Percentiles rank a stretch among this genome's conserved stretches.
phyloP scores from a whole-genome alignment of 345 rosid species.

The Erucastrum elatum region DNA sequence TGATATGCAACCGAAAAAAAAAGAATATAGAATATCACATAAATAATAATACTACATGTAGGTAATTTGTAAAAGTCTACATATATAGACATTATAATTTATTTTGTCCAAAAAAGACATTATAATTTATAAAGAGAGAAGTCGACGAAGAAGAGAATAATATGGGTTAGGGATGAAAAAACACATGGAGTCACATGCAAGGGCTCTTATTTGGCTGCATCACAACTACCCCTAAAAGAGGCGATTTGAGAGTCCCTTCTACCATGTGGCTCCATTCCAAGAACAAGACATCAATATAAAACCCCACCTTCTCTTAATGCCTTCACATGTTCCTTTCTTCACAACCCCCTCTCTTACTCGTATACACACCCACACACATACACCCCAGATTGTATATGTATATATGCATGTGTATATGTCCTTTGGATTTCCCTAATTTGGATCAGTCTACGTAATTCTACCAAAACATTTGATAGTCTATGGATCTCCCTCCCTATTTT shows the following conservation, averaged over 20 bases:
- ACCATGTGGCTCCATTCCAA: conserved; percentile 43
- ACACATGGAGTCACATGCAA: conserved; percentile 48
- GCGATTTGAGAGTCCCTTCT: conserved; percentile 37
- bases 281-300: conserved; percentile 41
- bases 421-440: background rate
- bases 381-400: background rate
- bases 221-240: conserved; percentile 40
- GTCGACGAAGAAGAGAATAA: conserved; percentile 21
- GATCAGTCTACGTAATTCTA: conserved; percentile 30
- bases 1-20: background rate
- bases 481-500: conserved; percentile 7
- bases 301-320: background rate
- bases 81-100: background rate
- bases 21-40: background rate
- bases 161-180: conserved; percentile 39
- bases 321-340: background rate
- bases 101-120: background rate
- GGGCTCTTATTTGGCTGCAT: conserved; percentile 43
- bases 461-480: background rate
- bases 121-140: conserved; percentile 1
- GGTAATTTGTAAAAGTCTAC: background rate
- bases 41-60: background rate
- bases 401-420: conserved; percentile 26
- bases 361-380: background rate
- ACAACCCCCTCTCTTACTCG: background rate